These are phyloP conservation scores for Conoideocrella luteorostrata DNA, from an alignment of 2,329 filamentous ascomycete genomes.

Conservation along the genomic window DNA sequence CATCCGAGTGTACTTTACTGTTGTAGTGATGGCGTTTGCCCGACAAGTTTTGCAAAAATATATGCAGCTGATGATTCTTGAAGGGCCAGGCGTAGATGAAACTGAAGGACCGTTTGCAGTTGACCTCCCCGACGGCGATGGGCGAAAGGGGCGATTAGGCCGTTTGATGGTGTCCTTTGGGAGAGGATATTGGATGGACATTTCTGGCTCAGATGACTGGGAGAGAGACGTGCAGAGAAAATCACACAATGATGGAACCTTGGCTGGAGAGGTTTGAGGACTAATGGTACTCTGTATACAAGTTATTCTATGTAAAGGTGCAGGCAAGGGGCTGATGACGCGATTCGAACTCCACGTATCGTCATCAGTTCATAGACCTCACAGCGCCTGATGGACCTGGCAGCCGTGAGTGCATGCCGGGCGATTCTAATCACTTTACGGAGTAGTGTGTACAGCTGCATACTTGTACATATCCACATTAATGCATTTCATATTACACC, in stretches of 20 bases:
- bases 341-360: constrained; percentile 12
- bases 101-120: constrained; percentile 61
- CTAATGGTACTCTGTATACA: neutral
- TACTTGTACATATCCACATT: no score
- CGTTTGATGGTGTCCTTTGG: constrained; percentile 69
- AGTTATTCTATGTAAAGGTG: no score
- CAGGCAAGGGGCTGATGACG: constrained; percentile 11
- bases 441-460: no score
- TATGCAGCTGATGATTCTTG: constrained; percentile 40
- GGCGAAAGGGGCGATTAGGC: constrained; percentile 74
- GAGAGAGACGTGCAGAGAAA: constrained; percentile 52
- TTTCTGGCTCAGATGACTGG: constrained; percentile 62
- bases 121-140: constrained; percentile 66
- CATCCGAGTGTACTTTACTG: constrained; percentile 73
- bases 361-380: constrained; percentile 7
- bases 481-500: no score
- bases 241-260: constrained; percentile 35
- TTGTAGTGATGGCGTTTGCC: constrained; percentile 79
- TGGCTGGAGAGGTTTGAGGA: constrained; percentile 28
- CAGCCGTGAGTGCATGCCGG: no score
- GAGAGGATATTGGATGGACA: constrained; percentile 74
- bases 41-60: constrained; percentile 68
- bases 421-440: no score
- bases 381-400: neutral
- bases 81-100: constrained; percentile 38